A percentile compares a stretch with the other conserved stretches of the same genome.
Conservation (phyloP, 192 early-diverging fungal genomes). For the Glomus cerebriforme region DNA sequence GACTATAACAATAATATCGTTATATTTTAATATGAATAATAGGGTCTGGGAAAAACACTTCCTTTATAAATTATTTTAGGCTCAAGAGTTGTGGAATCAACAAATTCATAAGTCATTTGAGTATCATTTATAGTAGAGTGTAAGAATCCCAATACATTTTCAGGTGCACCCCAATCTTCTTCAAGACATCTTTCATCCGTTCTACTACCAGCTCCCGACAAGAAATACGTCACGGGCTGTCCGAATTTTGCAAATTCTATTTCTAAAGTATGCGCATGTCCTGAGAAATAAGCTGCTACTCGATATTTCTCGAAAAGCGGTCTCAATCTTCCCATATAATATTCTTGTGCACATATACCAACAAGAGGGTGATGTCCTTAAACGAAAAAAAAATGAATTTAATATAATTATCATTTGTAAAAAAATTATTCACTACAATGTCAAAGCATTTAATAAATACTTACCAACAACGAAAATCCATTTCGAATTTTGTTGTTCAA, state of each 20-base stretch:
- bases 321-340: background rate
- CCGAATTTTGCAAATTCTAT: background rate
- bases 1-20: no score
- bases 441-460: no score
- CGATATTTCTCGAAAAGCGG: slow-evolving; percentile 16
- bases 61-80: background rate
- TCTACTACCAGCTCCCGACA: slow-evolving; percentile 25
- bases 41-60: background rate
- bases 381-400: background rate
- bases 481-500: slow-evolving; percentile 10
- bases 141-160: background rate
- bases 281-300: slow-evolving; percentile 23
- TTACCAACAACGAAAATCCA: slow-evolving; percentile 31
- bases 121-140: background rate
- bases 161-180: background rate
- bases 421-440: no score
- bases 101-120: background rate
- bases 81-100: background rate
- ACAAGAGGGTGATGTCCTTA: slow-evolving; percentile 29
- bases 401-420: no score
- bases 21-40: no score
- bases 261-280: slow-evolving; percentile 23
- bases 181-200: background rate
- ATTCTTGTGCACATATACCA: background rate
- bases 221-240: background rate